These are phyloP conservation scores for Penicillium egyptiacum DNA, from an alignment of 495 filamentous ascomycete genomes.

Conservation along the genomic window DNA sequence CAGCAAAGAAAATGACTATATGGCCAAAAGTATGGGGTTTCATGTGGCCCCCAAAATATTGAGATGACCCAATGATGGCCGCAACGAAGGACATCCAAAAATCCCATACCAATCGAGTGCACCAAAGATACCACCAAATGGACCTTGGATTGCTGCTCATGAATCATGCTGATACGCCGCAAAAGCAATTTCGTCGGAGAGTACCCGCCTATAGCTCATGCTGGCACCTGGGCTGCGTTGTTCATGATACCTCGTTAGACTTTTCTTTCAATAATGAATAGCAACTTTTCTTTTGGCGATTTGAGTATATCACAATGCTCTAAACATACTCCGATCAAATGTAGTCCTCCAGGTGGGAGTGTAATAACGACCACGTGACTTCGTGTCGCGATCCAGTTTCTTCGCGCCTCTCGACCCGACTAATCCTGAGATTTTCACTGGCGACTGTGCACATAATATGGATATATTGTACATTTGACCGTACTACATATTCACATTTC, in stretches of 20 bases:
- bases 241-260: conserved; percentile 16
- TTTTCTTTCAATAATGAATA: conserved; percentile 11
- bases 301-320: not conserved
- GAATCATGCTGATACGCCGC: conserved; percentile 1
- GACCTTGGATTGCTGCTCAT: not conserved
- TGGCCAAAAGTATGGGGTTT: conserved; percentile 1
- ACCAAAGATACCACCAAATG: not conserved
- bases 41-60: not conserved
- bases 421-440: not conserved
- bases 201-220: conserved; percentile 1
- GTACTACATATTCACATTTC: not conserved
- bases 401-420: conserved; percentile 2
- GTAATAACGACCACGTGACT: conserved; percentile 34
- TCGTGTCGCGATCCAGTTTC: conserved; percentile 33
- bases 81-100: conserved; percentile 1
- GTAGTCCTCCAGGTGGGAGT: not conserved
- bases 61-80: not conserved
- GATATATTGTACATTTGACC: conserved; percentile 7
- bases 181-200: conserved; percentile 5
- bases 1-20: conserved; percentile 24
- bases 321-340: not conserved
- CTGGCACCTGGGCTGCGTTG: conserved; percentile 6
- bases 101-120: not conserved
- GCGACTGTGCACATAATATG: conserved; percentile 3
- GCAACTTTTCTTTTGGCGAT: conserved; percentile 2